Percentiles rank a stretch among this genome's conserved stretches.
Evolutionary conservation across 306 rosid species (phyloP).

Genomic region (Astragalus membranaceus): DNA sequence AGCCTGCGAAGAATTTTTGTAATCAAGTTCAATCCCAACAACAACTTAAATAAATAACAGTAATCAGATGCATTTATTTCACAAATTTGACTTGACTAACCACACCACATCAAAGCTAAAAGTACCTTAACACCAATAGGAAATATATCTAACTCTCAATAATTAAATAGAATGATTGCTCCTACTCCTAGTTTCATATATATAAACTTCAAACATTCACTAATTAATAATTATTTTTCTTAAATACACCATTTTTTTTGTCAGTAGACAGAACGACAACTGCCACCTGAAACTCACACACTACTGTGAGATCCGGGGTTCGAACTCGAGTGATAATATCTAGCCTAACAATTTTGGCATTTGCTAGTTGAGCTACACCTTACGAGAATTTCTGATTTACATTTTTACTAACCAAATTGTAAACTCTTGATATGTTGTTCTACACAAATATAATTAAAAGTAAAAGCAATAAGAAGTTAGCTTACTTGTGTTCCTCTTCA

Average conservation of each 20-base stretch:
- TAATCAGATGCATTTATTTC: neutral
- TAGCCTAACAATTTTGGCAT: too few species aligned
- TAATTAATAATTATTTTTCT: neutral
- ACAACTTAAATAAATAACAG: too few species aligned
- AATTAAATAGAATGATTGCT: neutral
- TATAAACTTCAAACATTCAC: constrained; percentile 12
- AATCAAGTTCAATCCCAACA: constrained; percentile 11
- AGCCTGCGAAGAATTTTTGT: constrained; percentile 38
- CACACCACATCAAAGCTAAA: neutral
- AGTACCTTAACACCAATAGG: neutral
- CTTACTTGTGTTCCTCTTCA: constrained; percentile 90
- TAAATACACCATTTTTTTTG: neutral
- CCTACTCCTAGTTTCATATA: constrained; percentile 8
- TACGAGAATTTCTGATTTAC: neutral
- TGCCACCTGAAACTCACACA: too few species aligned
- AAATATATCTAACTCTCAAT: constrained; percentile 4
- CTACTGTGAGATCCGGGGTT: too few species aligned
- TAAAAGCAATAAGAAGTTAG: neutral
- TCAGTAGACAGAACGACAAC: too few species aligned
- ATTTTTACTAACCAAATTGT: neutral
- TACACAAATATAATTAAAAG: neutral
- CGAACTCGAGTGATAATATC: too few species aligned
- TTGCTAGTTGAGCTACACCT: too few species aligned
- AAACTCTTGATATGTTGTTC: neutral
- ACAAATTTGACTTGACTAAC: neutral